A percentile compares a stretch with the other conserved stretches of the same genome.
phyloP scores from a whole-genome alignment of 257 asterid genomes.

The Lithospermum erythrorhizon region DNA sequence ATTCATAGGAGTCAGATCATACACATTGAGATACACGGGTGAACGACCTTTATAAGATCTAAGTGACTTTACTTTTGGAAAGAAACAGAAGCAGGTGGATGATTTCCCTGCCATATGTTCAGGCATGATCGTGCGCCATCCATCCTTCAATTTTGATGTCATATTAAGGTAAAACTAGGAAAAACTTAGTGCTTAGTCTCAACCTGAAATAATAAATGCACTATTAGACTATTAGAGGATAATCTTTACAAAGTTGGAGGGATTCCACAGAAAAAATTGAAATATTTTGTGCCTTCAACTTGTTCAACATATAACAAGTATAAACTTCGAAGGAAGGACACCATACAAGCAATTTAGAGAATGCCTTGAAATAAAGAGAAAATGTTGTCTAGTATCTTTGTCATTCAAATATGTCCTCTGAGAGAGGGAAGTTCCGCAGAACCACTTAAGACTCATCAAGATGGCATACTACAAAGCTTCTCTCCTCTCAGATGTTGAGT shows the following conservation, averaged over 20 bases:
- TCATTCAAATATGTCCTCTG: no score
- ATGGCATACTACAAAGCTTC: no score
- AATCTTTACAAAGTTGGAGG: neutral
- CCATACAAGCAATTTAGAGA: no score
- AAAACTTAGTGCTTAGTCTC: slow-evolving; percentile 20
- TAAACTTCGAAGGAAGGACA: no score
- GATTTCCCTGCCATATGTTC: slow-evolving; percentile 33
- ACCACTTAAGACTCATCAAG: no score
- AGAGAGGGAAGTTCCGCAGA: no score
- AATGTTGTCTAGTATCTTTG: no score
- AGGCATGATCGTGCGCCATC: slow-evolving; percentile 55
- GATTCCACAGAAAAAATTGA: no score
- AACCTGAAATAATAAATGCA: slow-evolving; percentile 25
- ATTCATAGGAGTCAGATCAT: slow-evolving; percentile 61
- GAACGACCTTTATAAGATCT: slow-evolving; percentile 29
- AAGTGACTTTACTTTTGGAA: slow-evolving; percentile 41
- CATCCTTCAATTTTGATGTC: slow-evolving; percentile 31
- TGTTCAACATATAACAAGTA: no score
- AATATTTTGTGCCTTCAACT: no score
- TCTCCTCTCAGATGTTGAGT: no score
- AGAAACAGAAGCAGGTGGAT: slow-evolving; percentile 35
- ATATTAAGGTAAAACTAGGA: slow-evolving; percentile 37
- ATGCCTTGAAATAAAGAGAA: no score
- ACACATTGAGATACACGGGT: slow-evolving; percentile 74
- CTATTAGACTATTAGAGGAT: slow-evolving; percentile 10